phyloP scores from a whole-genome alignment of 805 yeast species.

The Wickerhamiella kurtzmanii region DNA sequence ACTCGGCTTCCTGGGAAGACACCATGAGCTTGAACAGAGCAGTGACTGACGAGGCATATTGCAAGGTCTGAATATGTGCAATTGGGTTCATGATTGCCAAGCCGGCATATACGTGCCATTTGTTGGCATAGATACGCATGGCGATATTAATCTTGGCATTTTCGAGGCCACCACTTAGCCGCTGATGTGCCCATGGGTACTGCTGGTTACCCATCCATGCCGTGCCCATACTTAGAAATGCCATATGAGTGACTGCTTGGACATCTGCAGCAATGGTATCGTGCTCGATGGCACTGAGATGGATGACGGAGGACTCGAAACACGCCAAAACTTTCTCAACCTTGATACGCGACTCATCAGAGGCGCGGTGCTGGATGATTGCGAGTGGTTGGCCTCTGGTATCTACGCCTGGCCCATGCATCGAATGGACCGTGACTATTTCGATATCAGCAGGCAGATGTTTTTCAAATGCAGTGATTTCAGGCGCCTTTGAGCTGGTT shows the following conservation, averaged over 20 bases:
- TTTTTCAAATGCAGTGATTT: slow-evolving; percentile 70
- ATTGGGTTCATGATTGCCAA: slow-evolving; percentile 90
- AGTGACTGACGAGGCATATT: slow-evolving; percentile 73
- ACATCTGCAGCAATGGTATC: slow-evolving; percentile 96
- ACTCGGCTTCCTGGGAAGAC: slow-evolving; percentile 45
- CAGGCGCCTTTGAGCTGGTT: slow-evolving; percentile 88
- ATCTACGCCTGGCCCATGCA: slow-evolving; percentile 88
- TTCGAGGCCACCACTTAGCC: slow-evolving; percentile 89
- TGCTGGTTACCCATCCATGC: slow-evolving; percentile 79
- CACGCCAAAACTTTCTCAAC: slow-evolving; percentile 57
- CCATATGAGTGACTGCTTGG: slow-evolving; percentile 97
- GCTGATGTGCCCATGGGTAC: slow-evolving; percentile 78
- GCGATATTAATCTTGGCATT: slow-evolving; percentile 93
- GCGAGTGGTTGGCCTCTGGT: slow-evolving; percentile 90
- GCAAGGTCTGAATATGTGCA: slow-evolving; percentile 82
- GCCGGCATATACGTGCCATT: slow-evolving; percentile 98
- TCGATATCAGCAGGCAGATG: slow-evolving; percentile 65
- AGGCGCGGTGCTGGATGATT: slow-evolving; percentile 60
- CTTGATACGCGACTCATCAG: slow-evolving; percentile 39
- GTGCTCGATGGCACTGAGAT: slow-evolving; percentile 73
- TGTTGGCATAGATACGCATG: slow-evolving; percentile 76
- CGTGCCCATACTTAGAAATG: slow-evolving; percentile 89
- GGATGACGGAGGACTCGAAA: slow-evolving; percentile 62
- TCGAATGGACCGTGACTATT: slow-evolving; percentile 76
- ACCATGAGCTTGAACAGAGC: slow-evolving; percentile 76